Conservation (phyloP, 176 grass and related monocot genomes). For the Avena insularis region DNA sequence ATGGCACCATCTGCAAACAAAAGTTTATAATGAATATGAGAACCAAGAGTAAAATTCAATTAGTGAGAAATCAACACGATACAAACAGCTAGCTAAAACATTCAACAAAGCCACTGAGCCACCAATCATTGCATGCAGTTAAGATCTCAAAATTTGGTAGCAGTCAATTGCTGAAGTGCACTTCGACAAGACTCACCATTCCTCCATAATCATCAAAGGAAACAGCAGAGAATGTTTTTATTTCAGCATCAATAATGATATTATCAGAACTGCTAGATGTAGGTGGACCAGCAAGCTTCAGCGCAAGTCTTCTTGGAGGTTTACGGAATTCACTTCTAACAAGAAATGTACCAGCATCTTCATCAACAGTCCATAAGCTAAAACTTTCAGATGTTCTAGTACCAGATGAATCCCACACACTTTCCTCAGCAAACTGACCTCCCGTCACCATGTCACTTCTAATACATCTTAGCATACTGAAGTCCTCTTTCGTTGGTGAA, state of each 20-base stretch:
- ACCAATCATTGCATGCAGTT: conserved; percentile 4
- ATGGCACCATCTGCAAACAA: conserved; percentile 85
- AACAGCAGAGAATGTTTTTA: conserved; percentile 86
- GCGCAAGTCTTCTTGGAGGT: conserved; percentile 83
- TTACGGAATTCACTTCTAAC: conserved; percentile 86
- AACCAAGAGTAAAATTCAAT: conserved; percentile 18
- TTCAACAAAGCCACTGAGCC: conserved; percentile 7
- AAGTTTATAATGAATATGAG: conserved; percentile 36
- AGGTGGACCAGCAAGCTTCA: conserved; percentile 67
- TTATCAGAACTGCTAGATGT: conserved; percentile 68
- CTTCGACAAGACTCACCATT: conserved; percentile 63
- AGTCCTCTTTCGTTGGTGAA: conserved; percentile 58
- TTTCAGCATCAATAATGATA: conserved; percentile 84
- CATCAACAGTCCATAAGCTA: conserved; percentile 91
- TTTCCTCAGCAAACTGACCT: conserved; percentile 84
- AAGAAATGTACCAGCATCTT: conserved; percentile 80
- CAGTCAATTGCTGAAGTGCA: conserved; percentile 21
- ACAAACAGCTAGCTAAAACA: conserved; percentile 27
- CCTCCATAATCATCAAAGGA: conserved; percentile 97
- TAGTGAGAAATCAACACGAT: conserved; percentile 13
- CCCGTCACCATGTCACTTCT: conserved; percentile 90
- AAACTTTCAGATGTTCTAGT: conserved; percentile 68
- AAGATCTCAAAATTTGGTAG: conserved; percentile 30
- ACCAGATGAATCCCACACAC: conserved; percentile 82
- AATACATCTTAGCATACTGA: conserved; percentile 79